These are phyloP conservation scores for Pistacia atlantica DNA, from an alignment of 345 rosid genomes.

Conservation along the genomic window DNA sequence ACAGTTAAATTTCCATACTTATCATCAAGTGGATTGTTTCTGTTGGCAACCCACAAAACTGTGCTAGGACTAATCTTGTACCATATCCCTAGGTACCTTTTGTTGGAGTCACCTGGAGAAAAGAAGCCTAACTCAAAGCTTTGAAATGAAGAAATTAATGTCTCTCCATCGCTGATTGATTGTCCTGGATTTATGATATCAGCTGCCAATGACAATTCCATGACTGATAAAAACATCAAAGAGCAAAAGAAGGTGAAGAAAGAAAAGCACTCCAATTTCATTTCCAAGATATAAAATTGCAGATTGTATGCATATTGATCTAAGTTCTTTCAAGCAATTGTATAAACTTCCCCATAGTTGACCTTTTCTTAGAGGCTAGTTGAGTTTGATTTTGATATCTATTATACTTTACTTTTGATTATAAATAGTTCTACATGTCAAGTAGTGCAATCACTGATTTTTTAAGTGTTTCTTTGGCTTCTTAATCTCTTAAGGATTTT, in stretches of 20 bases:
- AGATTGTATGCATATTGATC: neutral
- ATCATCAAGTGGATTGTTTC: constrained; percentile 33
- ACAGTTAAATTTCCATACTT: constrained; percentile 29
- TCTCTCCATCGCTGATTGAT: neutral
- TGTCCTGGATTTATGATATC: neutral
- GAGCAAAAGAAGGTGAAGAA: neutral
- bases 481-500: neutral
- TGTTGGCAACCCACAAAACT: constrained; percentile 52
- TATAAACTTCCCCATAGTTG: neutral
- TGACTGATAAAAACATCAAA: neutral
- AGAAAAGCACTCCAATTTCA: neutral
- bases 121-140: constrained; percentile 37
- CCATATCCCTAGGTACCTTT: constrained; percentile 52
- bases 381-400: neutral
- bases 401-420: too few species aligned
- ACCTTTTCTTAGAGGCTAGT: neutral
- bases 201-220: neutral
- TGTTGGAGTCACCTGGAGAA: constrained; percentile 22
- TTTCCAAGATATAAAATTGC: neutral
- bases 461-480: neutral
- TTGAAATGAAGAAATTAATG: neutral
- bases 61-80: constrained; percentile 32
- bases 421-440: too few species aligned
- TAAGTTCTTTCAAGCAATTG: neutral
- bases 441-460: neutral